A percentile compares a stretch with the other conserved stretches of the same genome.
These are phyloP conservation scores for Globisporangium rhizosaccharum DNA, from an alignment of 352 stramenopile species.

Conservation along the genomic window DNA sequence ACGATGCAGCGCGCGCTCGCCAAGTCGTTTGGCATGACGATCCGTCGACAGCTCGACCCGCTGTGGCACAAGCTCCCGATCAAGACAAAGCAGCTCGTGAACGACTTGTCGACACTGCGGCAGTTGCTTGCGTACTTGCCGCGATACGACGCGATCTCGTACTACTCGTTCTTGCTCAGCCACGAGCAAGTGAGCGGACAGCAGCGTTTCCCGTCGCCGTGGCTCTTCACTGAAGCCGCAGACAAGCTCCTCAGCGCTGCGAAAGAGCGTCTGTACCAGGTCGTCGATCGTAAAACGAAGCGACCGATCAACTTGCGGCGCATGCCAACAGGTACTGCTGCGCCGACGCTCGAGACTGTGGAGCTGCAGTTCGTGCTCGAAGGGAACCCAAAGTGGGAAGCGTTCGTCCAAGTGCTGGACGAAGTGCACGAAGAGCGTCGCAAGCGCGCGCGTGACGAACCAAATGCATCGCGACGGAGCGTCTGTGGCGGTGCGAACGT, in stretches of 20 bases:
- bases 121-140: conserved; percentile 91
- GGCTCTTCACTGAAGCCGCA: conserved; percentile 92
- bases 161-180: conserved; percentile 92
- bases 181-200: conserved; percentile 87
- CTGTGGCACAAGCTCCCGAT: conserved; percentile 94
- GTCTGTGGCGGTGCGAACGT: conserved; percentile 39
- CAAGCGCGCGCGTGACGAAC: conserved; percentile 14
- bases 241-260: conserved; percentile 91
- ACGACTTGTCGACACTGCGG: conserved; percentile 65
- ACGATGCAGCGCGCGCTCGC: conserved; percentile 93
- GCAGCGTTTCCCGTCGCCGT: conserved; percentile 86
- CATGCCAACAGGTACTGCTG: conserved; percentile 2
- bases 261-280: conserved; percentile 90
- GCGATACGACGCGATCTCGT: conserved; percentile 95
- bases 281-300: conserved; percentile 59
- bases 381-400: conserved; percentile 94
- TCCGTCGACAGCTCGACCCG: conserved; percentile 92
- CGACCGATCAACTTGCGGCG: conserved; percentile 31
- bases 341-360: conserved; percentile 19
- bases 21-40: conserved; percentile 57
- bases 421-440: conserved; percentile 79
- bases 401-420: conserved; percentile 88
- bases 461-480: conserved; percentile 8
- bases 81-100: conserved; percentile 93
- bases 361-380: conserved; percentile 72